Base-by-base conservation (phyloP, 805 yeast genomes). In the Pichia cabralensis region DNA sequence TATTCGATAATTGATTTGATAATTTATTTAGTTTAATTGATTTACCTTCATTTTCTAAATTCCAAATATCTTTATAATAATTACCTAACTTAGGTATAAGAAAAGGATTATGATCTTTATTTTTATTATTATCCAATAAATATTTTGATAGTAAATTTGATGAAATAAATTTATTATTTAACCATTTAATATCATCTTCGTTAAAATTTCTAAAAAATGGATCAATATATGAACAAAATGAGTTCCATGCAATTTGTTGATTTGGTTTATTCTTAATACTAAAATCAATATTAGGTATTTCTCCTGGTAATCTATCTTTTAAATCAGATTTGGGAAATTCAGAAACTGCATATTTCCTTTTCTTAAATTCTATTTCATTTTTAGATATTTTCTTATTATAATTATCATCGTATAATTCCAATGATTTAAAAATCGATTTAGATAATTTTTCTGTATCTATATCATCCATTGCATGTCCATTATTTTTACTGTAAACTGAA, bases 181-280 rank as follows among this genome's bases (percentile, higher is more conserved):
- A 58, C 45, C 86, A 74, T 35, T 76, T 74, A 28, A 85, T 49
- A 52, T 92, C 98, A 22, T 89, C 96, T 41, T 81, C 95, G 13
- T 67, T 62, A 46, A 73, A 83, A 3, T 72, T 70, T 41, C 95
- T 67, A 60, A 80, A 88, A 53, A 73, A 89, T 21, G 88, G 82
- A 53, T 92, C 98, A 24, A 86, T 69, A 45, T 80, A 84, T 2
- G 88, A 61, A 44, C 83, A 80, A 53, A 83, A 92, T 0, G 98
- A 88, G 10, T 82, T 67, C 53, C 82, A 86, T 50, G 86, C 96
- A 13, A 89, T 92, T 60, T 92, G 98, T 55, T 85, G 89, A 3
- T 85, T 59, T 14, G 88, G 88, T 49, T 88, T 89, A 11, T 78
- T 74, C n/a, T n/a, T n/a, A 42, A 76, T 74, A 5, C 95, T 78